A percentile compares a stretch with the other conserved stretches of the same genome.
Conservation (phyloP, 768 basidiomycete genomes). For the Holtermanniella nyarrowii region DNA sequence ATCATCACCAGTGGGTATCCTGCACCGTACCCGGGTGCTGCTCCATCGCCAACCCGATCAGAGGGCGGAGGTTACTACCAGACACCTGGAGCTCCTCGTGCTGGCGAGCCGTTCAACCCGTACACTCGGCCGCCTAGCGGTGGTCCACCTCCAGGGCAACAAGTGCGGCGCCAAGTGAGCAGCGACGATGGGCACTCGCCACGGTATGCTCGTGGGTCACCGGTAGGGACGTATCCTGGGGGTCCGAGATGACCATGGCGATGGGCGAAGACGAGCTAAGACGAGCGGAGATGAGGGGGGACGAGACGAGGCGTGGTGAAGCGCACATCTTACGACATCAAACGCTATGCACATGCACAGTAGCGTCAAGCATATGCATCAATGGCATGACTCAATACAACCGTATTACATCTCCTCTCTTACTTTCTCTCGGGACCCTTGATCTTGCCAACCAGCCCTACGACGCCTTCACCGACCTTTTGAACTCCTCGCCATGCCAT, state of each 20-base stretch:
- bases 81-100: too few species aligned
- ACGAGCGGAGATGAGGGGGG: not conserved
- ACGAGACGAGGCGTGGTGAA: not conserved
- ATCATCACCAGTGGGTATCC: not conserved
- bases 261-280: too few species aligned
- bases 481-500: not conserved
- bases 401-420: not conserved
- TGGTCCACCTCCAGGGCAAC: not conserved
- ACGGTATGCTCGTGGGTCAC: not conserved
- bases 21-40: not conserved
- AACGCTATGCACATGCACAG: not conserved
- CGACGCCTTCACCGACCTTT: not conserved
- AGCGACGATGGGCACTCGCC: not conserved
- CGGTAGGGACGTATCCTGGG: not conserved
- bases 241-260: too few species aligned
- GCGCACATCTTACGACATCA: not conserved
- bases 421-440: not conserved
- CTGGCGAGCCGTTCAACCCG: not conserved
- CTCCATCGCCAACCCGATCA: not conserved
- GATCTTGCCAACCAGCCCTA: not conserved
- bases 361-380: not conserved
- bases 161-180: not conserved
- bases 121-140: not conserved
- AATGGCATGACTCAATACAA: not conserved
- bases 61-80: not conserved